Base-by-base conservation (phyloP, 2,329 filamentous ascomycete genomes). In the Alternaria sp. region DNA sequence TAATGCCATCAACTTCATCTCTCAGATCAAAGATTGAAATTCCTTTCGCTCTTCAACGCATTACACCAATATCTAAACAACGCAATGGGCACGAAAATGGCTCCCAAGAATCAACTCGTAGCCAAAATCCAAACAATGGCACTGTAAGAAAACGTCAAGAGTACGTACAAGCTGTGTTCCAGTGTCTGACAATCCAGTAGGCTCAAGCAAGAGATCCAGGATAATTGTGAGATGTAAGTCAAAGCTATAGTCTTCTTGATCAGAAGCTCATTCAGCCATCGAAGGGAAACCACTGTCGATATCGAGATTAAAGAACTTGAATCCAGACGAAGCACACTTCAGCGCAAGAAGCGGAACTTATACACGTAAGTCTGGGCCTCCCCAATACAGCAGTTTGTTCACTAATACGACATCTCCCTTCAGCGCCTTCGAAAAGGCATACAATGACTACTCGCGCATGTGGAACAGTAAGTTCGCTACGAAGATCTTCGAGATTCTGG, bases 21-120 rank as follows among this genome's bases (percentile, higher is more conserved):
- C 0, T 3, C 24, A 20, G 9, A 8, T 1, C 26, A 8, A 8
- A 4, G 9, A 1, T 14, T n/a, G 0, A 7, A 9, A 14, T 3
- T 47, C 5, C 3, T 12, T 47, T 30, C 20, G 24, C 7, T 22
- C 3, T 18, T 28, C 42, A 28, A 44, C 7, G 8, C 8, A 30
- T 1, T 6, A 8, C n/a, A n/a, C 5, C 24, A 3, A 16, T 28
- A 26, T 12, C 42, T 44, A n/a, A 6, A n/a, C 1, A 44, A n/a
- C 7, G 14, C 18, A 16, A 28, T 8, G 14, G 22, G 22, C 22
- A 24, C 22, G 22, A 16, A 3, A 28, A 44, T 28, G 22, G 42
- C 42, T n/a, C 42, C 42, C 1, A 44, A 44, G 24, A 16, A 44
- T 44, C 42, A n/a, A 44, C 42, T 44, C 4, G 12, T 4, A 7